phyloP scores from a whole-genome alignment of 805 yeast species.

The Teunomyces funiuensis region DNA sequence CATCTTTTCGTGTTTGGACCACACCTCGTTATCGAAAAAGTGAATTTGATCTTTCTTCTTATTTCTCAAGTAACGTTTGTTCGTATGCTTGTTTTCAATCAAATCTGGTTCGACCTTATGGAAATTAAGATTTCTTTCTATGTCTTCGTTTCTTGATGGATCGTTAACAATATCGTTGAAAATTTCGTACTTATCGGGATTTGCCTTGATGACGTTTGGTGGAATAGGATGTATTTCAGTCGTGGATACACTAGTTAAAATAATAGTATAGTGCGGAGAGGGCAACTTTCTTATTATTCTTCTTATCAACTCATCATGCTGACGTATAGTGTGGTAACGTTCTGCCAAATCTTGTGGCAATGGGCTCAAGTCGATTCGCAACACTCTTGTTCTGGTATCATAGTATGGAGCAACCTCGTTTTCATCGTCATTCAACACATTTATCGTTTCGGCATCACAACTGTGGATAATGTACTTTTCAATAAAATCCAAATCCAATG shows the following conservation, averaged over 20 bases:
- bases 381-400: conserved; percentile 63
- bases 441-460: conserved; percentile 52
- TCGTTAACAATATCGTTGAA: conserved; percentile 60
- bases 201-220: conserved; percentile 24
- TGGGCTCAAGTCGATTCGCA: conserved; percentile 57
- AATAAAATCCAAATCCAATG: conserved; percentile 43
- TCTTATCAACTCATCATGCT: conserved; percentile 50
- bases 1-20: conserved; percentile 51
- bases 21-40: conserved; percentile 44
- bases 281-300: conserved; percentile 67
- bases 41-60: conserved; percentile 35
- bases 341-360: conserved; percentile 30
- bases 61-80: conserved; percentile 28
- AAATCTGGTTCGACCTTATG: conserved; percentile 28
- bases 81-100: conserved; percentile 26
- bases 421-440: conserved; percentile 38
- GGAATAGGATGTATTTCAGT: conserved; percentile 31
- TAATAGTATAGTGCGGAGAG: conserved; percentile 64
- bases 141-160: conserved; percentile 48
- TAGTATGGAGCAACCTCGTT: conserved; percentile 54
- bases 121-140: conserved; percentile 52
- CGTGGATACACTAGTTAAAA: conserved; percentile 46
- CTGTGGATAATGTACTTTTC: conserved; percentile 42
- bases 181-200: conserved; percentile 39
- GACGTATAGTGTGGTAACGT: conserved; percentile 28